These are phyloP conservation scores for Paecilomyces formosus DNA, from an alignment of 2,329 filamentous ascomycete species.

Conservation along the genomic window DNA sequence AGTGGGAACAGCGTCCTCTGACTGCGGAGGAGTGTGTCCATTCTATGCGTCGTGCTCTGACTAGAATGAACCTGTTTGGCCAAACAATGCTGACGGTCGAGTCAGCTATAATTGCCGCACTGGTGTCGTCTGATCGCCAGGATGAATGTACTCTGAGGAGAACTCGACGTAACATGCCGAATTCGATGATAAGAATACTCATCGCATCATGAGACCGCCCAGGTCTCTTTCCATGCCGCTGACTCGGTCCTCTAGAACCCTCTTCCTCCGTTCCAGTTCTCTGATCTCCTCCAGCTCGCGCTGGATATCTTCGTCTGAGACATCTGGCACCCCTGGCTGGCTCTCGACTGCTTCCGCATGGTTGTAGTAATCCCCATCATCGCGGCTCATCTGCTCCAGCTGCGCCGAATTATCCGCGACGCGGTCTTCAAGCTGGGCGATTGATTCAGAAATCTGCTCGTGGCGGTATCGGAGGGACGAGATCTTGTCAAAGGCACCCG, in stretches of 20 bases:
- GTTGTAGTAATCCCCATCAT: conserved; percentile 48
- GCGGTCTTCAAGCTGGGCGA: conserved; percentile 71
- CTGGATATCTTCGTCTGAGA: conserved; percentile 38
- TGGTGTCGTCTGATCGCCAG: neutral
- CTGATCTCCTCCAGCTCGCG: conserved; percentile 48
- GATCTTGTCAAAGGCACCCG: conserved; percentile 72
- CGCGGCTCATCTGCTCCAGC: conserved; percentile 62
- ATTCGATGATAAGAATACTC: conserved; percentile 12
- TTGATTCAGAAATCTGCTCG: conserved; percentile 62
- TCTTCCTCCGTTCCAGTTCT: conserved; percentile 58
- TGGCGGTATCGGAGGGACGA: conserved; percentile 63
- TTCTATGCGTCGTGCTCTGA: too few species aligned
- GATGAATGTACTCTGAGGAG: neutral
- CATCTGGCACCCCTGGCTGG: conserved; percentile 14
- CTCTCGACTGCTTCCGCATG: conserved; percentile 41
- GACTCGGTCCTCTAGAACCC: conserved; percentile 55
- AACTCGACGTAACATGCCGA: neutral
- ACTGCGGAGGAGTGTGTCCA: neutral
- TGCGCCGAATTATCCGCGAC: conserved; percentile 70
- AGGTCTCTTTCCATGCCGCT: conserved; percentile 61
- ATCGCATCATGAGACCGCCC: conserved; percentile 52
- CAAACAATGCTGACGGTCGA: too few species aligned
- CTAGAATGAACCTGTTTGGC: too few species aligned
- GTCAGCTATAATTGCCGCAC: too few species aligned
- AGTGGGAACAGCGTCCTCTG: neutral